Conservation (phyloP, 2,329 filamentous ascomycete species). For the Penicillium sp. region DNA sequence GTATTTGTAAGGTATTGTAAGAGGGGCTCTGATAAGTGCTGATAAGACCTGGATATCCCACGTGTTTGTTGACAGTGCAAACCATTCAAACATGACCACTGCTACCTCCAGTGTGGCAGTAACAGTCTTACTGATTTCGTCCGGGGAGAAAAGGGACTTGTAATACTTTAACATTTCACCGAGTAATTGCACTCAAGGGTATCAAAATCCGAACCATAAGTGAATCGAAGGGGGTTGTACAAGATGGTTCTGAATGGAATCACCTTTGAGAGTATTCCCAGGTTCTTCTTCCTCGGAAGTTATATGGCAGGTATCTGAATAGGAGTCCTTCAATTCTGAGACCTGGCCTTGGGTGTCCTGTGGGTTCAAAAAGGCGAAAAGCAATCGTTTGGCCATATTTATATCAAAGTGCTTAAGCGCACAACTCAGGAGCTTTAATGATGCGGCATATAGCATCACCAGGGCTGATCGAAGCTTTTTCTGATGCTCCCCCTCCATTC, state of each 20-base stretch:
- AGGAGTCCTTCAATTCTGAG: too few relatives aligned
- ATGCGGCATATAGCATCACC: too few relatives aligned
- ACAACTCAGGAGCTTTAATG: too few relatives aligned
- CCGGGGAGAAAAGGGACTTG: too few relatives aligned
- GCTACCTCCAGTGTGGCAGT: background rate
- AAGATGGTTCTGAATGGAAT: background rate
- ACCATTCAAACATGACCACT: background rate
- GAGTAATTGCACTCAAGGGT: too few relatives aligned
- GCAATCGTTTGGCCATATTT: too few relatives aligned
- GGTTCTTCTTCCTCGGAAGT: background rate
- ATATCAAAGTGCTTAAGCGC: too few relatives aligned
- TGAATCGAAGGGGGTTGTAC: background rate
- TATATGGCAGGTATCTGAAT: background rate
- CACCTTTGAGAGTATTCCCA: background rate
- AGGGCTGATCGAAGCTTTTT: too few relatives aligned
- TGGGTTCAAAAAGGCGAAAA: too few relatives aligned
- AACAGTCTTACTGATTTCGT: background rate
- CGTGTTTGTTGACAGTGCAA: background rate
- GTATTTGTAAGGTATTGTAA: conserved; percentile 4
- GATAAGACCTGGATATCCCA: conserved; percentile 5
- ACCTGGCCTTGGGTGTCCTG: too few relatives aligned
- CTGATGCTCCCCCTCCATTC: too few relatives aligned
- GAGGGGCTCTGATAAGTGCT: conserved; percentile 7
- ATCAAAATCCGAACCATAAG: background rate
- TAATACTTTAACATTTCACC: too few relatives aligned